Evolutionary conservation across 108 stramenopile genomes (phyloP).

Genomic region (Nitzschia inconspicua): DNA sequence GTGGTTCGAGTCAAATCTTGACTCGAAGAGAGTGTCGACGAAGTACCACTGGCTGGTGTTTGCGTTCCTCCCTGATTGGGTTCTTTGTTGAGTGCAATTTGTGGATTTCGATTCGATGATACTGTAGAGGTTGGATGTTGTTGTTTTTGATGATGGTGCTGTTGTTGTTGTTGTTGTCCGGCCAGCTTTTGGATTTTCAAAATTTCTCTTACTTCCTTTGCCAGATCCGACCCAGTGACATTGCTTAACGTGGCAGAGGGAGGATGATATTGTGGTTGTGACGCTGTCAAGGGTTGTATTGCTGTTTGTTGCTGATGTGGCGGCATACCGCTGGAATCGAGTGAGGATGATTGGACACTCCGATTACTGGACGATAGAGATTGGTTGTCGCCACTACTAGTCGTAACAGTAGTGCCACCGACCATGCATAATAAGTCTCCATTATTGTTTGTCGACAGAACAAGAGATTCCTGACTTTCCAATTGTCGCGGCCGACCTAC

Average conservation of each 20-base stretch:
- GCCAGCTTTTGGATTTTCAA: constrained; percentile 44
- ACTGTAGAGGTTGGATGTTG: constrained; percentile 1
- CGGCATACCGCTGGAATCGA: background rate
- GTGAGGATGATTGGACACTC: too few relatives aligned
- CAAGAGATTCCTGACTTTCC: background rate
- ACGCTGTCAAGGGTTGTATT: background rate
- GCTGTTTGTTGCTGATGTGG: background rate
- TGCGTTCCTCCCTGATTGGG: background rate
- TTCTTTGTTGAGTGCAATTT: background rate
- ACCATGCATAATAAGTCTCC: too few relatives aligned
- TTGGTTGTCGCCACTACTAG: background rate
- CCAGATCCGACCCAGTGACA: constrained; percentile 56
- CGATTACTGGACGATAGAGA: too few relatives aligned
- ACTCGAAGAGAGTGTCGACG: constrained; percentile 1
- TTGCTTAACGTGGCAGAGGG: constrained; percentile 52
- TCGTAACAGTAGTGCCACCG: background rate
- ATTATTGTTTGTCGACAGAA: background rate
- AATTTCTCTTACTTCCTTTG: constrained; percentile 54
- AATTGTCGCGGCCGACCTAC: background rate
- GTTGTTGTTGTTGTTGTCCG: constrained; percentile 10
- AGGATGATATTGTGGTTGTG: constrained; percentile 11
- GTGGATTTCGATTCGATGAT: constrained; percentile 1
- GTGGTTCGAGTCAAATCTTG: background rate
- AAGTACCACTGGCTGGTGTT: background rate
- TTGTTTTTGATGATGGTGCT: constrained; percentile 1